A percentile compares a stretch with the other conserved stretches of the same genome.
phyloP scores from a whole-genome alignment of 176 grass and related monocot species.

The Triticum aestivum region DNA sequence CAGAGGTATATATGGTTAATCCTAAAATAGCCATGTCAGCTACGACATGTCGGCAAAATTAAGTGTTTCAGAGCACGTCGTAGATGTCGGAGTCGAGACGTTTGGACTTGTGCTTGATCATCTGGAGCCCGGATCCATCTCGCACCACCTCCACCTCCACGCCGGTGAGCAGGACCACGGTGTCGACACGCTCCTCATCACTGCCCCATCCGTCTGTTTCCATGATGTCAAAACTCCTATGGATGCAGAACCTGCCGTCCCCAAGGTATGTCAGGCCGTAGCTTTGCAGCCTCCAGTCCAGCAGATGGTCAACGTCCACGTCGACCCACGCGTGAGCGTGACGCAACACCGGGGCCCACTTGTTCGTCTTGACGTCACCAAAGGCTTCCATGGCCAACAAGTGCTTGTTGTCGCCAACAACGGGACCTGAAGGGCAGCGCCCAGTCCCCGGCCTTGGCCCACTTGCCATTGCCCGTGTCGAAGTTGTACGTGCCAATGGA shows the following conservation, averaged over 20 bases:
- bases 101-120: no score
- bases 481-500: background rate
- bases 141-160: background rate
- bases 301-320: no score
- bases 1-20: no score
- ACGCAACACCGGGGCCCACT: background rate
- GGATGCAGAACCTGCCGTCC: background rate
- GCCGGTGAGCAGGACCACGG: background rate
- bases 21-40: no score
- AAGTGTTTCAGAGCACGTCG: no score
- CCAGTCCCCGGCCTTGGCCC: background rate
- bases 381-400: background rate
- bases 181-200: background rate
- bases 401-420: no score
- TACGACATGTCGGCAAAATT: no score
- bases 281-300: no score
- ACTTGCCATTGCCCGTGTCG: background rate
- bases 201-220: no score
- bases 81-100: no score
- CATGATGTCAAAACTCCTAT: background rate
- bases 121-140: background rate
- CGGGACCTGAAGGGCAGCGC: background rate
- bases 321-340: no score
- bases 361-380: no score
- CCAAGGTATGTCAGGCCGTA: background rate